These are phyloP conservation scores for Scortechinia acanthostroma DNA, from an alignment of 2,329 filamentous ascomycete genomes.

Conservation along the genomic window DNA sequence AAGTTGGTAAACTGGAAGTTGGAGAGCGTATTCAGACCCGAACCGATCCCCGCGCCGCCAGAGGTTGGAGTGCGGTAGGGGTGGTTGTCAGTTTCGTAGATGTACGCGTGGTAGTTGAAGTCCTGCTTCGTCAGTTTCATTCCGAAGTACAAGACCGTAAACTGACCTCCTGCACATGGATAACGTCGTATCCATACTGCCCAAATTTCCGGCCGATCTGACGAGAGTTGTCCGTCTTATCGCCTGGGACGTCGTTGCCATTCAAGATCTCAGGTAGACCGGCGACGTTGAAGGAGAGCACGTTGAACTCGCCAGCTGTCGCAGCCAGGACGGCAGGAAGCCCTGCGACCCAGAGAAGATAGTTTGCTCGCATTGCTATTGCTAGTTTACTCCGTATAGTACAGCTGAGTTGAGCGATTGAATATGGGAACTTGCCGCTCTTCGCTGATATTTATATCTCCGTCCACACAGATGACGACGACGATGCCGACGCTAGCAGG, in stretches of 20 bases:
- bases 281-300: slow-evolving; percentile 51
- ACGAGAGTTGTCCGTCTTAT: slow-evolving; percentile 49
- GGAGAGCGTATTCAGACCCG: slow-evolving; percentile 56
- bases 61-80: slow-evolving; percentile 55
- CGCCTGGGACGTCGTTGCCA: slow-evolving; percentile 50
- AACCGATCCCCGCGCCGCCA: slow-evolving; percentile 56
- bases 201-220: slow-evolving; percentile 48
- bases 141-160: background rate
- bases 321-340: no score
- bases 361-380: no score
- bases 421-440: no score
- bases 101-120: slow-evolving; percentile 60
- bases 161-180: slow-evolving; percentile 54
- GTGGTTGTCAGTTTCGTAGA: slow-evolving; percentile 54
- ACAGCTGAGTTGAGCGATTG: no score
- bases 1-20: slow-evolving; percentile 49
- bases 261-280: slow-evolving; percentile 49
- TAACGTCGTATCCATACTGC: slow-evolving; percentile 48
- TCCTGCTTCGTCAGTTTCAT: slow-evolving; percentile 25
- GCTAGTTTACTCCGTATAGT: no score
- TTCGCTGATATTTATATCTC: no score
- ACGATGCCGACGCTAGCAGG: no score
- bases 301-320: slow-evolving; percentile 33
- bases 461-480: no score
- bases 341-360: no score